Percentiles rank a stretch among this genome's conserved stretches.
These are phyloP conservation scores for Termitomyces sp. DNA, from an alignment of 768 basidiomycete genomes.

Conservation along the genomic window DNA sequence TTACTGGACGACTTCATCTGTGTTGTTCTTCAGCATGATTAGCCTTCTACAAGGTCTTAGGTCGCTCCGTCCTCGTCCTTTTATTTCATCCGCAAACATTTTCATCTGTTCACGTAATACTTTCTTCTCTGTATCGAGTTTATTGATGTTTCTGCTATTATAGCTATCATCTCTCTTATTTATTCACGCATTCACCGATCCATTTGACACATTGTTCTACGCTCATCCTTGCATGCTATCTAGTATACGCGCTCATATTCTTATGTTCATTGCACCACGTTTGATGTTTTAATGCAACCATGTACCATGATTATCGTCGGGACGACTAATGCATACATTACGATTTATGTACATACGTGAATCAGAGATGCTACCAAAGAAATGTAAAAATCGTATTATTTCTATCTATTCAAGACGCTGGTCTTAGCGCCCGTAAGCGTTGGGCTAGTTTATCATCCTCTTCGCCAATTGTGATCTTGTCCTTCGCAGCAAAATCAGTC, in stretches of 20 bases:
- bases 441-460: conserved; percentile 83
- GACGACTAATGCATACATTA: conserved; percentile 10
- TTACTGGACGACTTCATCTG: conserved; percentile 57
- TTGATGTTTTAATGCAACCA: conserved; percentile 12
- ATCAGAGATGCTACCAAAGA: conserved; percentile 4
- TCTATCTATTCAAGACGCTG: conserved; percentile 44
- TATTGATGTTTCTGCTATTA: conserved; percentile 1
- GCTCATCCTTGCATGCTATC: conserved; percentile 10
- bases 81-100: not conserved
- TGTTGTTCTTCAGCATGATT: conserved; percentile 52
- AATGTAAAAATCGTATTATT: not conserved
- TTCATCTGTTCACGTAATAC: not conserved
- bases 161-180: conserved; percentile 3
- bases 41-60: not conserved
- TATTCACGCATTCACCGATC: conserved; percentile 2
- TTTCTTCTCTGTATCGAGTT: not conserved
- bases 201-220: not conserved
- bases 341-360: conserved; percentile 2
- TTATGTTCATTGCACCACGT: conserved; percentile 5
- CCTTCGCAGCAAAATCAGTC: conserved; percentile 47
- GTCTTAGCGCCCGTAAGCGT: conserved; percentile 81
- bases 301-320: conserved; percentile 11
- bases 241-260: conserved; percentile 2
- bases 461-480: conserved; percentile 53
- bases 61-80: not conserved